These are phyloP conservation scores for Nitzschia palea DNA, from an alignment of 108 stramenopile species.

Conservation along the genomic window DNA sequence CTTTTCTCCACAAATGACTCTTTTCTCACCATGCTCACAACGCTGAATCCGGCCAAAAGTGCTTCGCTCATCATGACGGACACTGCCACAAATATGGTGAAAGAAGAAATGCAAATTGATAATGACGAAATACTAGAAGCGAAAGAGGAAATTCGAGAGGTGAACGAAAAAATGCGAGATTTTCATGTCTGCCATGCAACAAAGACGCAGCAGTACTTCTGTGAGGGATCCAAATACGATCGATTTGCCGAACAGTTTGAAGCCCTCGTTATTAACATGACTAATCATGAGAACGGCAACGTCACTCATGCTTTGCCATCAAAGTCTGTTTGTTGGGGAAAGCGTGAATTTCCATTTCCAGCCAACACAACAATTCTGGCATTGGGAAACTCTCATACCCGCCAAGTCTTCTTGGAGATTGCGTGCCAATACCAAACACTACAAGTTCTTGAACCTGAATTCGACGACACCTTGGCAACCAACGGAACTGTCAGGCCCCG, in stretches of 20 bases:
- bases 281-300: not conserved
- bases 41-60: no score
- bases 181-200: not conserved
- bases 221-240: not conserved
- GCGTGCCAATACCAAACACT: constrained; percentile 1
- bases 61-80: not conserved
- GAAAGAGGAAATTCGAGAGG: not conserved
- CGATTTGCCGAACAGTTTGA: not conserved
- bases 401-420: not conserved
- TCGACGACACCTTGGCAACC: not conserved
- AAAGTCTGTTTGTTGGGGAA: not conserved
- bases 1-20: no score
- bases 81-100: not conserved
- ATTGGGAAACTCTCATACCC: constrained; percentile 18
- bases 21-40: no score
- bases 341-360: constrained; percentile 14
- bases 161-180: no score
- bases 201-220: not conserved
- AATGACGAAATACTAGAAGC: not conserved
- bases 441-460: not conserved
- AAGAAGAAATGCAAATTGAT: not conserved
- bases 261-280: not conserved
- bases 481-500: not conserved
- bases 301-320: not conserved
- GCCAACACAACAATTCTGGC: constrained; percentile 17